Evolutionary conservation across 2,329 filamentous ascomycete species (phyloP).

Genomic region (Cladosporium sp.): DNA sequence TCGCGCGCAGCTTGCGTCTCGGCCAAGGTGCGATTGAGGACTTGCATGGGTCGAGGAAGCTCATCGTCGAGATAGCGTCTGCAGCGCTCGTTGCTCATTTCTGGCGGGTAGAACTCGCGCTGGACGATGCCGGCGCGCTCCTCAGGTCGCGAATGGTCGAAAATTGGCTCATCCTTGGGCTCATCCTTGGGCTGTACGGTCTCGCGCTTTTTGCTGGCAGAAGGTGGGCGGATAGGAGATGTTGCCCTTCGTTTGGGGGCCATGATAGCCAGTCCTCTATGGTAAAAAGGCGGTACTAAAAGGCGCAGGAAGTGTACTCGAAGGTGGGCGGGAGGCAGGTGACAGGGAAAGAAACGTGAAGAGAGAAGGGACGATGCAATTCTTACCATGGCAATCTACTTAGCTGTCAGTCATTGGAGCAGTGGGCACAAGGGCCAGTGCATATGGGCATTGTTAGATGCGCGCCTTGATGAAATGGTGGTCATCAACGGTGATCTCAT

Average conservation of each 20-base stretch:
- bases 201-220: conserved; percentile 29
- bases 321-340: background rate
- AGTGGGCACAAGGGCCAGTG: conserved; percentile 9
- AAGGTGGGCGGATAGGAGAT: conserved; percentile 34
- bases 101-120: conserved; percentile 74
- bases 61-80: conserved; percentile 70
- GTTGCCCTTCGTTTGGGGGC: conserved; percentile 36
- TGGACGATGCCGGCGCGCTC: conserved; percentile 46
- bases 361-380: background rate
- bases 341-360: background rate
- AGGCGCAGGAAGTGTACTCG: background rate
- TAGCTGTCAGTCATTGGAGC: background rate
- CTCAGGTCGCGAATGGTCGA: conserved; percentile 37
- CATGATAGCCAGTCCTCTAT: conserved; percentile 24
- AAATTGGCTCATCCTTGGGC: conserved; percentile 31
- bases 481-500: conserved; percentile 18
- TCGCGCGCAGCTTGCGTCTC: conserved; percentile 61
- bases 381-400: conserved; percentile 18
- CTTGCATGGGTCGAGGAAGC: conserved; percentile 72
- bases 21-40: conserved; percentile 61
- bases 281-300: background rate
- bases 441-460: background rate
- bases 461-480: background rate
- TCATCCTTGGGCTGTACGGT: conserved; percentile 6
- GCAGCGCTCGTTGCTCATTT: conserved; percentile 82